Evolutionary conservation across 225 moss, liverwort and hornwort genomes (phyloP).

Genomic region (Marchantia paleacea): DNA sequence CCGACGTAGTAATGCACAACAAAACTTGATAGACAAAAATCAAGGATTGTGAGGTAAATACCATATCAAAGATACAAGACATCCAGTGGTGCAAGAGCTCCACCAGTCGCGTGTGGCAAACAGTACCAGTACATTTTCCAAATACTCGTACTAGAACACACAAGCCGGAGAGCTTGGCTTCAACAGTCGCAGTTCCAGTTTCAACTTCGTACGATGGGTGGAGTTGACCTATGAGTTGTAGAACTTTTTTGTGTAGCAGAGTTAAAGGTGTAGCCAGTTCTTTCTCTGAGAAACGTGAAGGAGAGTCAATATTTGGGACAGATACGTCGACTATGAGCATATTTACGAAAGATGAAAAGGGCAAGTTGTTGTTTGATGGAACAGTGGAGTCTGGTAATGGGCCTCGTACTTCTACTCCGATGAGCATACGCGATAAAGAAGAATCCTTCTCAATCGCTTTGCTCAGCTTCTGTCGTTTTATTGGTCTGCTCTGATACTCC

Average conservation of each 20-base stretch:
- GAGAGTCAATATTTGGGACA: constrained; percentile 18
- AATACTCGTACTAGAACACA: constrained; percentile 62
- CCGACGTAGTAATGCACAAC: neutral
- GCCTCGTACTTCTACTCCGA: constrained; percentile 11
- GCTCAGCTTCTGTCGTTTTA: constrained; percentile 58
- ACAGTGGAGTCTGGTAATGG: constrained; percentile 11
- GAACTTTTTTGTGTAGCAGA: constrained; percentile 44
- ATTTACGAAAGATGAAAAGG: constrained; percentile 22
- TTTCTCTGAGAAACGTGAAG: constrained; percentile 38
- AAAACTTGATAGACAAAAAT: neutral
- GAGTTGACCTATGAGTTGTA: constrained; percentile 51
- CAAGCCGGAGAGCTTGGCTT: constrained; percentile 64
- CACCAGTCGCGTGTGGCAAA: constrained; percentile 57
- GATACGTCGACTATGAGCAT: constrained; percentile 21
- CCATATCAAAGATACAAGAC: constrained; percentile 55
- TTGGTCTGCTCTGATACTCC: constrained; percentile 48
- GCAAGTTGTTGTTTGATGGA: neutral
- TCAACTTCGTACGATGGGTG: constrained; percentile 39
- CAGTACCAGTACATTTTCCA: constrained; percentile 43
- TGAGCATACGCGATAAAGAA: constrained; percentile 15
- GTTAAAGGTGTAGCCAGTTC: constrained; percentile 41
- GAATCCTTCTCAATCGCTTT: constrained; percentile 30
- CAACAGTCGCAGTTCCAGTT: constrained; percentile 34
- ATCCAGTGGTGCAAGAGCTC: constrained; percentile 69
- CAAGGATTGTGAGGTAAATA: constrained; percentile 7